phyloP scores from a whole-genome alignment of 2,329 filamentous ascomycete genomes.

The Fusarium secorum region DNA sequence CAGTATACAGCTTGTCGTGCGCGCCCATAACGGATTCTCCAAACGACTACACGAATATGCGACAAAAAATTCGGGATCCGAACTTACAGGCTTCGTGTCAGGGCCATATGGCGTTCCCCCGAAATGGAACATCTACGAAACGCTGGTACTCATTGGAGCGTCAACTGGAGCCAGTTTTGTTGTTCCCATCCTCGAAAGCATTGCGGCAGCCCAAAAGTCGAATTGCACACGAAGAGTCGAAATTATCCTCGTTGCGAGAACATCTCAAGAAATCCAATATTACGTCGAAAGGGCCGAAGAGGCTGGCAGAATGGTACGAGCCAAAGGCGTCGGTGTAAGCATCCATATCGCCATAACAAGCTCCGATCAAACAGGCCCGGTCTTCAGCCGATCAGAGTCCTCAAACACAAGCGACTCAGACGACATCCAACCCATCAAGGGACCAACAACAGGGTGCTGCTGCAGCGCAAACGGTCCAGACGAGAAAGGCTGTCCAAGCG shows the following conservation, averaged over 20 bases:
- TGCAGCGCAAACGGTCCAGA: slow-evolving; percentile 22
- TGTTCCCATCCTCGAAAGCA: slow-evolving; percentile 65
- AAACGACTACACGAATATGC: slow-evolving; percentile 60
- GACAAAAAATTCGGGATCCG: slow-evolving; percentile 45
- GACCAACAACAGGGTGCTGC: slow-evolving; percentile 33
- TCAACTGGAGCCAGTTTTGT: slow-evolving; percentile 71
- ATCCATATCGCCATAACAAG: slow-evolving; percentile 65
- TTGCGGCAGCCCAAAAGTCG: slow-evolving; percentile 52
- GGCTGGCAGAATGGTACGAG: slow-evolving; percentile 52
- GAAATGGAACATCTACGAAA: slow-evolving; percentile 66
- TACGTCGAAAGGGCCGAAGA: slow-evolving; percentile 60
- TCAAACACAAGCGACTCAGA: slow-evolving; percentile 33
- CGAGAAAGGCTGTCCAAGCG: slow-evolving; percentile 23
- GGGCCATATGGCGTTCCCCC: slow-evolving; percentile 66
- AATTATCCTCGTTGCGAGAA: slow-evolving; percentile 60
- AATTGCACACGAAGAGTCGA: slow-evolving; percentile 62
- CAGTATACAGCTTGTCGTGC: slow-evolving; percentile 66
- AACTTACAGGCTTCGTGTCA: slow-evolving; percentile 55
- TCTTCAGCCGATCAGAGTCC: slow-evolving; percentile 40
- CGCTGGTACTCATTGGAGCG: slow-evolving; percentile 65
- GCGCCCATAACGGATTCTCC: slow-evolving; percentile 65
- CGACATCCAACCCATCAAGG: slow-evolving; percentile 22
- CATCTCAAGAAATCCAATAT: slow-evolving; percentile 62
- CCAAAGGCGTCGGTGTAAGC: slow-evolving; percentile 57
- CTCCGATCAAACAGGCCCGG: slow-evolving; percentile 2